These are phyloP conservation scores for Melastoma candidum DNA, from an alignment of 441 rosid genomes.

Conservation along the genomic window DNA sequence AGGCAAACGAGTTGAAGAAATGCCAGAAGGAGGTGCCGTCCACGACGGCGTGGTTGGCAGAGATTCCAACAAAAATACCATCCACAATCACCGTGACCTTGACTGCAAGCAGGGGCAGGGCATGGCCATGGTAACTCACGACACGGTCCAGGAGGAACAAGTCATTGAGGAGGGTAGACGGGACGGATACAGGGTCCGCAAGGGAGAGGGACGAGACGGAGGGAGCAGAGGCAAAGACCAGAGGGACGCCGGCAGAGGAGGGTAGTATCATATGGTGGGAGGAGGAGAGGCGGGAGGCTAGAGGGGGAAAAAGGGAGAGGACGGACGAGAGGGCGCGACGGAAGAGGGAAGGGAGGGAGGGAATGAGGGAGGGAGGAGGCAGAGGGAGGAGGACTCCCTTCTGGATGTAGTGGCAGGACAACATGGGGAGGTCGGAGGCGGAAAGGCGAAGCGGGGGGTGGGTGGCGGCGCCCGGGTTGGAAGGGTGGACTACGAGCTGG, in stretches of 20 bases:
- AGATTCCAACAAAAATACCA: slow-evolving; percentile 68
- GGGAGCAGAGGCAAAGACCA: slow-evolving; percentile 82
- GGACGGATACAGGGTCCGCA: slow-evolving; percentile 39
- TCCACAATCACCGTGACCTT: slow-evolving; percentile 73
- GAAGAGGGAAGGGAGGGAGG: slow-evolving; percentile 40
- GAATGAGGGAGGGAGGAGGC: slow-evolving; percentile 34
- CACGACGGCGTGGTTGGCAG: slow-evolving; percentile 72
- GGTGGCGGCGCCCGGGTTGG: slow-evolving; percentile 17
- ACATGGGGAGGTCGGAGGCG: slow-evolving; percentile 95
- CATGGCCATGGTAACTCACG: slow-evolving; percentile 69
- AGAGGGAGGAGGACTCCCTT: slow-evolving; percentile 67
- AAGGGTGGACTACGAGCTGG: slow-evolving; percentile 50
- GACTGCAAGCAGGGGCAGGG: slow-evolving; percentile 61
- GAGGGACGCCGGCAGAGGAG: slow-evolving; percentile 32
- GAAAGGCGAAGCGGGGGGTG: slow-evolving; percentile 46
- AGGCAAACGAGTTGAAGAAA: slow-evolving; percentile 85
- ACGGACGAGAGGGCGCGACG: slow-evolving; percentile 53
- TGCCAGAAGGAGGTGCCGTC: slow-evolving; percentile 98
- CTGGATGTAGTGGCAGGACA: slow-evolving; percentile 92
- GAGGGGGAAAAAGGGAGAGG: slow-evolving; percentile 65
- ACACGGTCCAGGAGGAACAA: slow-evolving; percentile 61
- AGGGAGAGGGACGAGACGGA: slow-evolving; percentile 27
- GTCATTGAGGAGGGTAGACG: slow-evolving; percentile 47
- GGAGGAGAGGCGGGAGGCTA: slow-evolving; percentile 63
- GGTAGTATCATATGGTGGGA: slow-evolving; percentile 35